Percentiles rank a stretch among this genome's conserved stretches.
These are phyloP conservation scores for Aureobasidium sp. DNA, from an alignment of 2,329 filamentous ascomycete species.

Conservation along the genomic window DNA sequence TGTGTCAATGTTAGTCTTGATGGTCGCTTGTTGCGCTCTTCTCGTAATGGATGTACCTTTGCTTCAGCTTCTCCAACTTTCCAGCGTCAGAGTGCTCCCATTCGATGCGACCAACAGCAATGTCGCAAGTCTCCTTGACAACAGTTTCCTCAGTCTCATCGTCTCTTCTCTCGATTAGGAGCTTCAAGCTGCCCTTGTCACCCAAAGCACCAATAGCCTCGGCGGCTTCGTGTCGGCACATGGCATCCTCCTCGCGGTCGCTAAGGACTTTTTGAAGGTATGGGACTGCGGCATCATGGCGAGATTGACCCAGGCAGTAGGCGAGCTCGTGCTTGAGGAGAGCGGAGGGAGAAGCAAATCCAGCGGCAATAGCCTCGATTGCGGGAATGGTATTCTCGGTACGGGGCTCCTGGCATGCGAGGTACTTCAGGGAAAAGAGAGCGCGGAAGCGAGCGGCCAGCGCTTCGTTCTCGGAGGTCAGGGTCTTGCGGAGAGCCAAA, in stretches of 20 bases:
- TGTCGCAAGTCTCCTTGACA: slow-evolving; percentile 93
- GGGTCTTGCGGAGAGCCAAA: slow-evolving; percentile 60
- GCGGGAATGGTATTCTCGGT: slow-evolving; percentile 54
- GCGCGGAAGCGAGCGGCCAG: slow-evolving; percentile 89
- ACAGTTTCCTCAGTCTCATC: slow-evolving; percentile 68
- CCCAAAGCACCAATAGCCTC: slow-evolving; percentile 89
- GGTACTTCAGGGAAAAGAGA: slow-evolving; percentile 93
- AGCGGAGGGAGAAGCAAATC: slow-evolving; percentile 75
- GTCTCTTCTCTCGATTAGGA: slow-evolving; percentile 69
- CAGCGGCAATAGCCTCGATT: slow-evolving; percentile 78
- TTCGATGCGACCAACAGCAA: slow-evolving; percentile 86
- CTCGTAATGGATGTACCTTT: slow-evolving; percentile 53
- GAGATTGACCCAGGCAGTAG: slow-evolving; percentile 91
- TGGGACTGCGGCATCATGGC: slow-evolving; percentile 65
- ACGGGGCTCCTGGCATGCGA: slow-evolving; percentile 61
- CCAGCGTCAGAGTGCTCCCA: slow-evolving; percentile 77
- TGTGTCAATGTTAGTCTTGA: slow-evolving; percentile 35
- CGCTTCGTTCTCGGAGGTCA: slow-evolving; percentile 72
- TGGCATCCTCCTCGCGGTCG: slow-evolving; percentile 76
- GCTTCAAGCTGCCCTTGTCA: slow-evolving; percentile 61
- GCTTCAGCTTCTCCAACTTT: slow-evolving; percentile 67
- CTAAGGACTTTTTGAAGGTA: slow-evolving; percentile 67
- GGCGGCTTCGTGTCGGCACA: slow-evolving; percentile 94
- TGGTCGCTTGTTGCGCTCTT: neutral
- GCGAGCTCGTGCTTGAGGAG: slow-evolving; percentile 94